Percentiles rank a stretch among this genome's conserved stretches.
Conservation (phyloP, 805 yeast species). For the Yamadazyma takamatsuzukensis region DNA sequence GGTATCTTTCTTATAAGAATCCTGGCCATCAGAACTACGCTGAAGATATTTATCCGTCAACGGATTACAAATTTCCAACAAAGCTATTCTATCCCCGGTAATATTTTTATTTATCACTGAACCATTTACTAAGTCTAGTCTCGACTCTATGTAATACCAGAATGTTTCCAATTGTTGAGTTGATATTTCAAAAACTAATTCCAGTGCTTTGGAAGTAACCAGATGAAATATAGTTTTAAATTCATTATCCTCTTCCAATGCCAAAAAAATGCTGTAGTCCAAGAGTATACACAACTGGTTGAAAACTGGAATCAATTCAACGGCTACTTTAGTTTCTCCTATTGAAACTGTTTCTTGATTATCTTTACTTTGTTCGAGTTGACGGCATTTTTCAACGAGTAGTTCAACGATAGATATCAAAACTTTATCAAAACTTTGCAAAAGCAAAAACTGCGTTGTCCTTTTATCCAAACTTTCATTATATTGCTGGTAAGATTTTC, state of each 20-base stretch:
- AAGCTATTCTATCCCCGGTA: conserved; percentile 34
- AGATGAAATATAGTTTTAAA: conserved; percentile 24
- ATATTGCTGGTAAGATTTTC: too few species aligned
- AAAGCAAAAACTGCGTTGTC: too few species aligned
- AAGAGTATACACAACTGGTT: conserved; percentile 19
- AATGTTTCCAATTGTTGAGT: conserved; percentile 17
- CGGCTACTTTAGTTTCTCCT: conserved; percentile 1
- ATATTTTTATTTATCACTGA: conserved; percentile 24
- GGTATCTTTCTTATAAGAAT: conserved; percentile 34
- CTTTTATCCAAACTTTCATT: too few species aligned
- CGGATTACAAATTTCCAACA: conserved; percentile 37
- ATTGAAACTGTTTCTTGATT: conserved; percentile 1
- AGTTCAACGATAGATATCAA: too few species aligned
- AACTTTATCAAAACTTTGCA: too few species aligned
- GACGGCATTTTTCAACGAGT: not conserved
- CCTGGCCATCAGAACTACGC: conserved; percentile 17
- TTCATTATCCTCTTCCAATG: conserved; percentile 11
- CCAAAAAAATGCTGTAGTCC: conserved; percentile 24
- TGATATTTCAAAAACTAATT: conserved; percentile 19
- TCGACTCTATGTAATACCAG: conserved; percentile 37
- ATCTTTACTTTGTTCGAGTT: not conserved
- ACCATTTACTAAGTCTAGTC: conserved; percentile 19
- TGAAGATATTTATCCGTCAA: conserved; percentile 29
- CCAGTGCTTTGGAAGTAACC: conserved; percentile 20
- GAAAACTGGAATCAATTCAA: conserved; percentile 3